Conservation (phyloP, 2,329 filamentous ascomycete genomes). For the Bipolaris zeicola region DNA sequence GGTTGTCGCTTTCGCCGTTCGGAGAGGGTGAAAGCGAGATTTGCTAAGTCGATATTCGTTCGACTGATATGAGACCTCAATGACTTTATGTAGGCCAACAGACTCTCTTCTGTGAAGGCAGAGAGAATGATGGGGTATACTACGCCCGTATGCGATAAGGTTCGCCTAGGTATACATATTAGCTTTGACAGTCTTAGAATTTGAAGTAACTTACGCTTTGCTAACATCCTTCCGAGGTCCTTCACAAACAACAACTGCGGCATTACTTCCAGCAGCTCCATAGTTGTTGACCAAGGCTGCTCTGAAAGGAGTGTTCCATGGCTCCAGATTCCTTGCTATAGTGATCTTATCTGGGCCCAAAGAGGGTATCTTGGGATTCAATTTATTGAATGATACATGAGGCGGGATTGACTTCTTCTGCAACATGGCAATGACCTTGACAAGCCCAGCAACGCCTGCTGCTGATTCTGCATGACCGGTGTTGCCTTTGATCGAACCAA, state of each 20-base stretch:
- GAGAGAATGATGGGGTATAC: slow-evolving; percentile 5
- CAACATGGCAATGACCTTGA: slow-evolving; percentile 41
- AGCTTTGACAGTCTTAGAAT: background rate
- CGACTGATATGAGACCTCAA: slow-evolving; percentile 1
- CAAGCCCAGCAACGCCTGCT: slow-evolving; percentile 35
- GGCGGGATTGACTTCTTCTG: slow-evolving; percentile 6
- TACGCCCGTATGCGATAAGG: background rate
- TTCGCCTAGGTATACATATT: background rate
- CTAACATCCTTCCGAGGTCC: background rate
- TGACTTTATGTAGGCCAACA: slow-evolving; percentile 1
- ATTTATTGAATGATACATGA: slow-evolving; percentile 4
- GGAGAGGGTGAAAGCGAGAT: slow-evolving; percentile 10
- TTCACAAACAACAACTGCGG: slow-evolving; percentile 9
- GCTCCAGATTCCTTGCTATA: slow-evolving; percentile 7
- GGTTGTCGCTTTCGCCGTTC: slow-evolving; percentile 12
- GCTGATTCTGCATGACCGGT: slow-evolving; percentile 45
- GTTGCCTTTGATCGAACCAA: slow-evolving; percentile 40
- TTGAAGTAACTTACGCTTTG: slow-evolving; percentile 2
- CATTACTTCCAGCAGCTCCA: slow-evolving; percentile 11
- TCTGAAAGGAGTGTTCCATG: slow-evolving; percentile 6
- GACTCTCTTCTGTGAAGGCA: slow-evolving; percentile 7
- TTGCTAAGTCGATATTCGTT: background rate
- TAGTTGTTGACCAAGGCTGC: slow-evolving; percentile 9
- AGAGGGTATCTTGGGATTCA: background rate
- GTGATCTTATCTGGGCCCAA: slow-evolving; percentile 8